Base-by-base conservation (phyloP, 2,329 filamentous ascomycete species). In the Aspergillus ochraceus region DNA sequence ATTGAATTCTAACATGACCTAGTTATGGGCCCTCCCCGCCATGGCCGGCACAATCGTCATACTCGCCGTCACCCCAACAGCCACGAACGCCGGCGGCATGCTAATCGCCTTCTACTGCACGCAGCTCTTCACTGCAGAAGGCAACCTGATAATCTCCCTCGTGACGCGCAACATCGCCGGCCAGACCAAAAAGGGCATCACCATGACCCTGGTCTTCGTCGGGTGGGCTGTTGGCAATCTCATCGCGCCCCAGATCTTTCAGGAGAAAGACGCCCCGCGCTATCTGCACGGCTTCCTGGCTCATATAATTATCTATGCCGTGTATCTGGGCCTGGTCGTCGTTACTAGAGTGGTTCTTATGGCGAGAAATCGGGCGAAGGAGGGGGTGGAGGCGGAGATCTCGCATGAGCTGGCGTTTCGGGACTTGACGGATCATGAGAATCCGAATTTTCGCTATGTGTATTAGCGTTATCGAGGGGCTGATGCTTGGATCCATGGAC, bases 51-150 rank as follows among this genome's bases (percentile, higher is more conserved):
- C 88, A 1, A 86, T 89, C 42, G 81, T 89, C 20, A 83, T 90
- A 57, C 86, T 90, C 80, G 86, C 84, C 0, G 80, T 91, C 10
- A 74, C 82, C 9, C 71, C 80, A 8, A 83, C 77, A 39, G 78
- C 78, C 19, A 74, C 82, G 2, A 85, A 84, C 29, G 81, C 86
- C 71, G 80, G 86, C 30, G 88, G 88, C 6, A 80, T 91, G 1
- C 77, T 91, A 10, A 83, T 90, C 67, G 83, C 81, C 66, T 91
- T 90, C 78, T 91, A 90, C 76, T 86, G 90, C 63, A 87, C 86
- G 1, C 80, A 90, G 32, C 89, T 86, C 19, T 91, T 91, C 81
- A 76, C 89, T n/a, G 80, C 83, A 8, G 81, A 90, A 68, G 86
- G 85, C n/a, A 81, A 90, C 76, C 52, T 67, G 45, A 60, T 65